Conservation (phyloP, 2,329 filamentous ascomycete genomes). For the Exophiala sp. region DNA sequence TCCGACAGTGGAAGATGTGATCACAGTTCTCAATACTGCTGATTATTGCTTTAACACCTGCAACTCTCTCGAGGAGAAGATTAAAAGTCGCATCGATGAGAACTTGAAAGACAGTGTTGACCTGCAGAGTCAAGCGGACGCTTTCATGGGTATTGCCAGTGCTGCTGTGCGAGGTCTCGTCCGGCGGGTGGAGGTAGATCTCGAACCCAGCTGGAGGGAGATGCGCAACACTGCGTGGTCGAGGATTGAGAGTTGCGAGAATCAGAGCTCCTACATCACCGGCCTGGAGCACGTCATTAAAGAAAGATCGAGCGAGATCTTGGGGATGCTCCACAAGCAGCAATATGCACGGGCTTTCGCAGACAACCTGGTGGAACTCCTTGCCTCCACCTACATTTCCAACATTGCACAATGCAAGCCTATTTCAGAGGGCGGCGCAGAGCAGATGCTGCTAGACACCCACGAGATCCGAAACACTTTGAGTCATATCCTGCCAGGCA, state of each 20-base stretch:
- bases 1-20: constrained; percentile 63
- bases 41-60: constrained; percentile 96
- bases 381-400: constrained; percentile 70
- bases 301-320: constrained; percentile 63
- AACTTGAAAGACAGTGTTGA: constrained; percentile 72
- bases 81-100: constrained; percentile 80
- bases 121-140: constrained; percentile 85
- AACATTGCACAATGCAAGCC: constrained; percentile 86
- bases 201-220: constrained; percentile 86
- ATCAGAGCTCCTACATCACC: constrained; percentile 86
- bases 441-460: constrained; percentile 96
- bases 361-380: constrained; percentile 86
- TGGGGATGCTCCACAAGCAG: constrained; percentile 74
- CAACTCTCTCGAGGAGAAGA: constrained; percentile 87
- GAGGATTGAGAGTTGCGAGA: constrained; percentile 84
- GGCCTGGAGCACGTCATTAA: constrained; percentile 72
- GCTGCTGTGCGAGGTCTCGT: constrained; percentile 79
- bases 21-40: constrained; percentile 88
- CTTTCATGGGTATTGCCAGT: constrained; percentile 90
- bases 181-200: constrained; percentile 71
- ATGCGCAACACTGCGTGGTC: constrained; percentile 97
- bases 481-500: constrained; percentile 61
- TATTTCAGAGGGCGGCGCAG: constrained; percentile 86
- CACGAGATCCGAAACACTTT: constrained; percentile 81
- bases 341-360: constrained; percentile 93